These are phyloP conservation scores for Penicillium rolfsii DNA, from an alignment of 2,329 filamentous ascomycete genomes.

Conservation along the genomic window DNA sequence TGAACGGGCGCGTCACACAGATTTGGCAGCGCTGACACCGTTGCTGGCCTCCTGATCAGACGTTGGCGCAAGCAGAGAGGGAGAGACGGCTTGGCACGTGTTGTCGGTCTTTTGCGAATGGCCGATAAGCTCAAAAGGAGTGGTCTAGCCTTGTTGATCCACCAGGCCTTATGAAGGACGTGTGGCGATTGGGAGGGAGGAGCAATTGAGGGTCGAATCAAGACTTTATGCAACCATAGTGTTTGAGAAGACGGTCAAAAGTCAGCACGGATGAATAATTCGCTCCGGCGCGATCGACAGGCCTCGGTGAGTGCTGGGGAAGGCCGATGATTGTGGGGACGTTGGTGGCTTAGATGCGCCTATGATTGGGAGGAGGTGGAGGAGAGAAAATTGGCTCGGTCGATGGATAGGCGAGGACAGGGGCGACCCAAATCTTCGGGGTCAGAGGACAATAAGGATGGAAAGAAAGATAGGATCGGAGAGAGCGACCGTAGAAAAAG, in stretches of 20 bases:
- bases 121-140: constrained; percentile 4
- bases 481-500: background rate
- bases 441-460: background rate
- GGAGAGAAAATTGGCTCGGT: background rate
- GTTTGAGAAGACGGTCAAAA: constrained; percentile 1
- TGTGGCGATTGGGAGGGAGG: background rate
- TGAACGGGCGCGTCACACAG: background rate
- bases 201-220: background rate
- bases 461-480: background rate
- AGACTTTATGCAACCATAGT: background rate
- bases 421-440: background rate
- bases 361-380: background rate
- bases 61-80: background rate
- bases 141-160: background rate
- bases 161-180: background rate
- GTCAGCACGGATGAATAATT: background rate
- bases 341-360: background rate
- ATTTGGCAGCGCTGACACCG: too few species aligned
- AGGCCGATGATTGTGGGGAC: constrained; percentile 7
- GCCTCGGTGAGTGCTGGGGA: constrained; percentile 3
- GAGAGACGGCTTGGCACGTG: constrained; percentile 6
- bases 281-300: constrained; percentile 8
- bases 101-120: background rate
- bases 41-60: background rate
- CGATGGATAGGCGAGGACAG: background rate